Evolutionary conservation across 192 early-diverging fungal species (phyloP), one percentile per base, ranked within the genome.

Genomic region (Phlyctochytrium arcticum): DNA sequence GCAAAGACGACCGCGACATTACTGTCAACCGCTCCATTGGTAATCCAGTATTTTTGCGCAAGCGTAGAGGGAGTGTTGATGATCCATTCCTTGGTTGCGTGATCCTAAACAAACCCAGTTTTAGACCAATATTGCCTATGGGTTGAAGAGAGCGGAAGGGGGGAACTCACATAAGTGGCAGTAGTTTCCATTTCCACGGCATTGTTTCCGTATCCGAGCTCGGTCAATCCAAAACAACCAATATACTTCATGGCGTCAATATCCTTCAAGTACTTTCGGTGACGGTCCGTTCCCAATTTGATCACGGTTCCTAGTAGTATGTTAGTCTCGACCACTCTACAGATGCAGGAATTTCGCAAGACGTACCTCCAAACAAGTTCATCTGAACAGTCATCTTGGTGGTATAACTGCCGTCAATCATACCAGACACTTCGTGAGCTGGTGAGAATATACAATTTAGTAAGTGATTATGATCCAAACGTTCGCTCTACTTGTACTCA

Each of bases 21-120:
- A 68, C 86, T 81, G 75, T 90, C 86, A 12, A 87, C 71, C 60
- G 83, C 80, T 15, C 78, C 87, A 72, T 90, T 90, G 56, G 89
- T 90, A 66, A 90, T 90, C 89, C 89, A 89, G 75, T 88, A 89
- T 72, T 90, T 90, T 60, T 86, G 84, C 27, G 87, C 81, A 36
- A 88, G 70, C 32, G 79, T 79, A n/a, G 80, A 68, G 9, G 89
- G 89, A 37, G 85, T 87, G 70, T 90, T 81, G 68, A 90, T 86
- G 65, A 89, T 78, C 69, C 85, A 89, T 65, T 90, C 87, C 33
- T 79, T 77, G 3, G 81, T 84, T 24, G 75, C 68, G 31, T 72
- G 73, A 50, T 83, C 75, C 81, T 77, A 69, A 17, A 21, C n/a
- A n/a, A n/a, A n/a, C n/a, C n/a, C n/a, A n/a, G n/a, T n/a, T n/a